Percentiles rank a stretch among this genome's conserved stretches.
These are phyloP conservation scores for Leptographium lundbergii DNA, from an alignment of 2,329 filamentous ascomycete species.

Conservation along the genomic window DNA sequence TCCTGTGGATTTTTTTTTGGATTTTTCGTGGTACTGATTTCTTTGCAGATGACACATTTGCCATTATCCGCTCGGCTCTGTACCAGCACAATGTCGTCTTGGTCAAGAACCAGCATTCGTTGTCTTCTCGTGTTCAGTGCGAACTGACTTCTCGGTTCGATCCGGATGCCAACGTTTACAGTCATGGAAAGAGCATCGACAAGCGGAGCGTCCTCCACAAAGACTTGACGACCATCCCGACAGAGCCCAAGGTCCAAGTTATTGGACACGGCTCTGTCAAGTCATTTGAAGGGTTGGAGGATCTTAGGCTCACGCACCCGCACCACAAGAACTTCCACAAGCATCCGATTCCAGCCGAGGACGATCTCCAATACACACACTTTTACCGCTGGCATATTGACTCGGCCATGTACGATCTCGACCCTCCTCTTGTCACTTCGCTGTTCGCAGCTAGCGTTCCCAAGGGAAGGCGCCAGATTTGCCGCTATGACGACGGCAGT, in stretches of 20 bases:
- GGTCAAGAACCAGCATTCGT: slow-evolving; percentile 51
- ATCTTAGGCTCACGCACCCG: slow-evolving; percentile 58
- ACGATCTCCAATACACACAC: slow-evolving; percentile 30
- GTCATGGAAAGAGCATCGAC: slow-evolving; percentile 63
- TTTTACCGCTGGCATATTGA: slow-evolving; percentile 74
- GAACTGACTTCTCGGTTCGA: slow-evolving; percentile 64
- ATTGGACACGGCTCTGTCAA: slow-evolving; percentile 62
- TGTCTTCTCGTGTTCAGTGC: slow-evolving; percentile 58
- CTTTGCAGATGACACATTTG: slow-evolving; percentile 46
- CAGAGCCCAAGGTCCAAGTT: slow-evolving; percentile 67
- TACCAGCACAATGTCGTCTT: slow-evolving; percentile 58
- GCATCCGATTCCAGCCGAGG: slow-evolving; percentile 26
- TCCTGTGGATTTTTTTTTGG: not conserved
- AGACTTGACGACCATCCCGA: slow-evolving; percentile 68
- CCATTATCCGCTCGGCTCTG: slow-evolving; percentile 48
- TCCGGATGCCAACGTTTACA: slow-evolving; percentile 49
- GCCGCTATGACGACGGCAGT: slow-evolving; percentile 62
- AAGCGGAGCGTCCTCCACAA: slow-evolving; percentile 58
- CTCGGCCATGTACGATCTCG: slow-evolving; percentile 61
- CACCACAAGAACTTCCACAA: slow-evolving; percentile 37
- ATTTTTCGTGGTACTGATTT: not conserved
- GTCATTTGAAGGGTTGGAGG: slow-evolving; percentile 55
- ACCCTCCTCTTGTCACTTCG: slow-evolving; percentile 58
- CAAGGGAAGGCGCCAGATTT: slow-evolving; percentile 27
- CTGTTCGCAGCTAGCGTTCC: slow-evolving; percentile 61